A percentile compares a stretch with the other conserved stretches of the same genome.
Conservation (phyloP, 2,329 filamentous ascomycete genomes). For the Fonsecaea multimorphosa region DNA sequence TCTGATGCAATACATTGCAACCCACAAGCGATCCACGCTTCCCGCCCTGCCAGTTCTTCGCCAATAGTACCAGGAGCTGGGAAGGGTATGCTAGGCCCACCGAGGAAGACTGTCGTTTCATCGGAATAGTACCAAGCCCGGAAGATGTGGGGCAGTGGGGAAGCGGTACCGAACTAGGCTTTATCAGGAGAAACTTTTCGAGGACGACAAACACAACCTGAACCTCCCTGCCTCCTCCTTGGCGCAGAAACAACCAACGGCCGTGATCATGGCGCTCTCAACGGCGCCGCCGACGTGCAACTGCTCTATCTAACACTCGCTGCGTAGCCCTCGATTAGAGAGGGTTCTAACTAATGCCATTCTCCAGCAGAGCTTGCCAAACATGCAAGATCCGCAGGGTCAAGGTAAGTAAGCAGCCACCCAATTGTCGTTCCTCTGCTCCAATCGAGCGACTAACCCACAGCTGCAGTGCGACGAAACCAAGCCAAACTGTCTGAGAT, state of each 20-base stretch:
- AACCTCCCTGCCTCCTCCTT: neutral
- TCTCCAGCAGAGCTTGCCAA: conserved; percentile 38
- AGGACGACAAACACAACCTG: neutral
- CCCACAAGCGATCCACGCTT: too few relatives aligned
- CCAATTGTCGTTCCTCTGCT: too few relatives aligned
- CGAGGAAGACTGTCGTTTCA: neutral
- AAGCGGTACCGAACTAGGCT: neutral
- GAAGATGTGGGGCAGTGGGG: neutral
- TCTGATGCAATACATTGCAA: too few relatives aligned
- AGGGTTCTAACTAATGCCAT: neutral
- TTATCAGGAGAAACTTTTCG: neutral
- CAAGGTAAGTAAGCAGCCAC: conserved; percentile 34
- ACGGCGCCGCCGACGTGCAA: neutral
- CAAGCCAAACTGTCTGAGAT: conserved; percentile 38
- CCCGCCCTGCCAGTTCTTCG: too few relatives aligned
- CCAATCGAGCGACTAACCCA: neutral
- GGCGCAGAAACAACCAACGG: too few relatives aligned
- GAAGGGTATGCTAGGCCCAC: neutral
- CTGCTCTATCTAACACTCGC: neutral
- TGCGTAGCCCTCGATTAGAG: neutral
- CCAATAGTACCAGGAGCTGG: neutral
- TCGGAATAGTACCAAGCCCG: too few relatives aligned
- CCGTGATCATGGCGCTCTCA: too few relatives aligned
- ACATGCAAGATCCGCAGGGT: conserved; percentile 41
- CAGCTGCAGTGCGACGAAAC: conserved; percentile 39